A percentile compares a stretch with the other conserved stretches of the same genome.
phyloP scores from a whole-genome alignment of 345 rosid species.

The Corymbia maculata region DNA sequence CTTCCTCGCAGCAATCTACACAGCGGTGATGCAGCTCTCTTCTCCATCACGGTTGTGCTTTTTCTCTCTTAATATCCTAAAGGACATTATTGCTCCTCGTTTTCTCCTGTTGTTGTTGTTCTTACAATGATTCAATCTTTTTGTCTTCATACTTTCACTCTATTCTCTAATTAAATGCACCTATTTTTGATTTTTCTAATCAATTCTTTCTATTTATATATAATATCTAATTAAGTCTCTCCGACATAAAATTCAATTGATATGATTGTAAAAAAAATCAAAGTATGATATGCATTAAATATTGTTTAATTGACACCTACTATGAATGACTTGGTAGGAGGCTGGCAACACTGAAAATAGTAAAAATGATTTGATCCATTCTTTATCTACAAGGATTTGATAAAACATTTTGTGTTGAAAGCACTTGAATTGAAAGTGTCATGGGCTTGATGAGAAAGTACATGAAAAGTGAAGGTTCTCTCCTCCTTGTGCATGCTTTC shows the following conservation, averaged over 20 bases:
- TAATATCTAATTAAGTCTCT: fast-evolving
- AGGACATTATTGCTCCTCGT: neutral
- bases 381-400: neutral
- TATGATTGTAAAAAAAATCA: fast-evolving
- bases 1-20: neutral
- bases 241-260: fast-evolving
- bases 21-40: neutral
- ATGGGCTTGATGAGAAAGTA: too few species aligned
- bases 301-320: too few species aligned
- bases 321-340: neutral
- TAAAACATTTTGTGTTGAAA: too few species aligned
- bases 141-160: neutral
- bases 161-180: neutral
- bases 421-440: too few species aligned
- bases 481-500: neutral
- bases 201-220: fast-evolving
- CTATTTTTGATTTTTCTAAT: neutral
- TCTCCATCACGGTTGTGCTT: neutral
- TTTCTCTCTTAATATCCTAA: neutral
- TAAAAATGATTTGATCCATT: too few species aligned
- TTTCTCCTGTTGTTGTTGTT: neutral
- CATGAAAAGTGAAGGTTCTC: neutral
- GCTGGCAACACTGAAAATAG: fast-evolving
- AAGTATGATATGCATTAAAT: neutral
- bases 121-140: neutral